Percentiles rank a stretch among this genome's conserved stretches.
phyloP scores from a whole-genome alignment of 1,139 yeast species.

The Candida sp. region DNA sequence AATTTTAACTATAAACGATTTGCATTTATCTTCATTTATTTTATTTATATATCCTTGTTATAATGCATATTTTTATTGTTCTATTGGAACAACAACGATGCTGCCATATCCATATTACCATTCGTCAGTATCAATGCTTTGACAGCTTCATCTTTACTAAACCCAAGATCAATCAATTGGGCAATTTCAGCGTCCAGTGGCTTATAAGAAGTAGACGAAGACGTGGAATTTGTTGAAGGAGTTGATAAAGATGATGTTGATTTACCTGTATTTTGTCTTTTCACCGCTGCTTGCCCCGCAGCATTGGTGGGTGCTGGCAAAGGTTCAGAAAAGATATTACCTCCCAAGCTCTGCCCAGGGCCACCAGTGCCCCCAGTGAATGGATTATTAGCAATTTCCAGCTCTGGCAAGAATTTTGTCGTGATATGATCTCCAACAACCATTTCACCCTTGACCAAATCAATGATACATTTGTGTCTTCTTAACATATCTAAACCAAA shows the following conservation, averaged over 20 bases:
- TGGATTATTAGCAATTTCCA: conserved; percentile 56
- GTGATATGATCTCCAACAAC: conserved; percentile 67
- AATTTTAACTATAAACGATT: too few relatives aligned
- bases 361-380: conserved; percentile 14
- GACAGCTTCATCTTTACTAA: conserved; percentile 59
- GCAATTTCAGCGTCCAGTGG: conserved; percentile 46
- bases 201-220: background rate
- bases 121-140: conserved; percentile 62
- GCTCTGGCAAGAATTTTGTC: conserved; percentile 69
- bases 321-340: conserved; percentile 30
- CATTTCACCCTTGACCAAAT: conserved; percentile 64
- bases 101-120: conserved; percentile 86
- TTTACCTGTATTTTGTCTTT: conserved; percentile 18
- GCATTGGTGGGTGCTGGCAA: conserved; percentile 14
- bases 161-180: conserved; percentile 67
- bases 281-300: conserved; percentile 25
- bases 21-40: too few relatives aligned
- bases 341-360: conserved; percentile 24
- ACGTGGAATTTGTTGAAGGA: background rate
- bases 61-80: background rate
- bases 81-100: conserved; percentile 59
- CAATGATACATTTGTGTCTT: conserved; percentile 82
- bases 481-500: conserved; percentile 80
- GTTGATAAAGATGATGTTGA: conserved; percentile 1
- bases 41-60: too few relatives aligned